Evolutionary conservation across 208 protist genomes (phyloP).

Genomic region (Acanthamoeba royreba): DNA sequence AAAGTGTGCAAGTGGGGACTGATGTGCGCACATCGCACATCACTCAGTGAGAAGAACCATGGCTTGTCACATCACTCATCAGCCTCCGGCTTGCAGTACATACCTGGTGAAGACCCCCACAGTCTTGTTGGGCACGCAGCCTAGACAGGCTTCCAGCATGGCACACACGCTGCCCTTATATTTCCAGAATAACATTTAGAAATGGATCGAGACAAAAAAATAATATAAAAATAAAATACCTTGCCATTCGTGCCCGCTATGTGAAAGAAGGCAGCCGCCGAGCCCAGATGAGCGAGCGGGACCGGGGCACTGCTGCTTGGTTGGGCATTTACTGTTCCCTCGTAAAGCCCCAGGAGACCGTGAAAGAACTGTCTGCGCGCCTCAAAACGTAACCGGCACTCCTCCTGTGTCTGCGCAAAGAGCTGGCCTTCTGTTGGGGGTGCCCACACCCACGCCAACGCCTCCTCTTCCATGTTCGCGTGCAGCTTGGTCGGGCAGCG

Average conservation of each 20-base stretch:
- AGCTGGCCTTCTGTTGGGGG: not conserved
- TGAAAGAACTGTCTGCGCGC: not conserved
- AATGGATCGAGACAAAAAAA: not conserved
- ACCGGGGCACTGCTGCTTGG: not conserved
- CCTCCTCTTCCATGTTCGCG: too few relatives aligned
- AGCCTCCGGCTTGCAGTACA: not conserved
- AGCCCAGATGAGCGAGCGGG: not conserved
- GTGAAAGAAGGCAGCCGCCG: not conserved
- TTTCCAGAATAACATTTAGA: too few relatives aligned
- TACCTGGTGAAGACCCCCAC: not conserved
- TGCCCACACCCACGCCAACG: not conserved
- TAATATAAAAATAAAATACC: too few relatives aligned
- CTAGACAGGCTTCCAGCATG: not conserved
- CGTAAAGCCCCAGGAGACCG: not conserved
- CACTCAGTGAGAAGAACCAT: not conserved
- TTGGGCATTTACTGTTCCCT: not conserved
- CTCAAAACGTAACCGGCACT: not conserved
- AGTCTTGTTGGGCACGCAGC: not conserved
- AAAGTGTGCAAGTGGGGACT: not conserved
- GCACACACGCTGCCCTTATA: not conserved
- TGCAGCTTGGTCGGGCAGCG: too few relatives aligned
- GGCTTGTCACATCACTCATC: not conserved
- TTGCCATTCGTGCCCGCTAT: not conserved
- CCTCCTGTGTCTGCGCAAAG: not conserved
- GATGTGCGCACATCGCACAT: not conserved